Conservation (phyloP, 1,284 basidiomycete species). For the Lignosus rhinocerotis region DNA sequence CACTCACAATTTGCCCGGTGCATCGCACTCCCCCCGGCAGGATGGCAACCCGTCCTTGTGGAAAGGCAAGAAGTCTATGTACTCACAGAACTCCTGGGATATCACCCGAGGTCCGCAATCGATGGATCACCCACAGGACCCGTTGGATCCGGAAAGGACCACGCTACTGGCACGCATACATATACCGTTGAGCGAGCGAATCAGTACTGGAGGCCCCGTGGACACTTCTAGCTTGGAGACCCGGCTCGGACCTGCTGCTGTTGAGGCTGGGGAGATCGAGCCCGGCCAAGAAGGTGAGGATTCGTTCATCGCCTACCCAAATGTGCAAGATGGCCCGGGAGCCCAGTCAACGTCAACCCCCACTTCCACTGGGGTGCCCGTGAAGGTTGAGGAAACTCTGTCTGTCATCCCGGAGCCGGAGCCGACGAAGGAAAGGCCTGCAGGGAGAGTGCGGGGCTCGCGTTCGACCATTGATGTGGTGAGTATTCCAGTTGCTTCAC, state of each 20-base stretch:
- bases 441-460: conserved; percentile 5
- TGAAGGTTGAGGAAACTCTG: conserved; percentile 13
- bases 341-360: neutral
- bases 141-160: conserved; percentile 5
- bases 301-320: conserved; percentile 3
- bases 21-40: conserved; percentile 3
- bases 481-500: neutral
- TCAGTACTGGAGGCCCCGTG: neutral
- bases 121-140: neutral
- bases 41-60: conserved; percentile 2
- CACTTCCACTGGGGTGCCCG: neutral
- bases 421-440: neutral
- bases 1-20: conserved; percentile 4
- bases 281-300: conserved; percentile 10
- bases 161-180: conserved; percentile 15
- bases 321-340: conserved; percentile 8
- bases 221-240: neutral
- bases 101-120: conserved; percentile 2
- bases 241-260: neutral
- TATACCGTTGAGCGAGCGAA: conserved; percentile 2
- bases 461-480: conserved; percentile 22
- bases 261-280: neutral
- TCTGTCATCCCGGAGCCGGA: neutral
- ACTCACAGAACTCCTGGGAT: conserved; percentile 12
- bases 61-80: conserved; percentile 14